Base-by-base conservation (phyloP, 1,284 basidiomycete species). In the Sporisorium graminicola region DNA sequence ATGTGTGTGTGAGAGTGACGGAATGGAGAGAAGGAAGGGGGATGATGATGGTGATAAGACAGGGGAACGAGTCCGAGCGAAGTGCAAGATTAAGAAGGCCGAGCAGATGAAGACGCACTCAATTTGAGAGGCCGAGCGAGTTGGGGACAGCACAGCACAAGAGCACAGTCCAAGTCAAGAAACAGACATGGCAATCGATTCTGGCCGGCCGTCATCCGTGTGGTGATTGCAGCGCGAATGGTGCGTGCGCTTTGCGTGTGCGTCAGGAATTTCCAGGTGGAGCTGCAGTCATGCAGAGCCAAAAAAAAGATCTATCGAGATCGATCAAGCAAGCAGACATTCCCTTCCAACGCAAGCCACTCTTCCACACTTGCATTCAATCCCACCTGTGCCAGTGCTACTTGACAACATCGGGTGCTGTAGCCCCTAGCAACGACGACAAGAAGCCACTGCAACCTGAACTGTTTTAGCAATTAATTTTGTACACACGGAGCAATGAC, bases 11-110 rank as follows among this genome's bases (percentile, higher is more conserved):
- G 26, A 29, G n/a, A 49, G 47, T 13, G 35, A 18, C 35, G 20
- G 20, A 12, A 18, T 42, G 20, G 20, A 12, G 54, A 20, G 24
- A 35, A 49, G 29, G 37, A 26, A 43, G 27, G 31, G 53, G 22
- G 29, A 51, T 29, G 37, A 52, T 62, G 60, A 75, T 58, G 69
- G 55, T 57, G 54, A 57, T 46, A 63, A 57, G 46, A 53, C 51
- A 60, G 29, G 51, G 7, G 5, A 18, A 18, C 37, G 37, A 40
- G 33, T n/a, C 13, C 1, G 35, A 31, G 43, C 42, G 22, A 18
- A 27, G 43, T 52, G 31, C n/a, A 33, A 24, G 43, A 20, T 43
- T 22, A 65, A 62, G 50, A 61, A 57, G 55, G 43, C 55, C 14
- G 37, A 58, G 24, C 4, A 24, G 12, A n/a, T 12, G 35, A 7